Percentiles rank a stretch among this genome's conserved stretches.
Evolutionary conservation across 805 yeast genomes (phyloP).

Genomic region (Wickerhamia fluorescens): DNA sequence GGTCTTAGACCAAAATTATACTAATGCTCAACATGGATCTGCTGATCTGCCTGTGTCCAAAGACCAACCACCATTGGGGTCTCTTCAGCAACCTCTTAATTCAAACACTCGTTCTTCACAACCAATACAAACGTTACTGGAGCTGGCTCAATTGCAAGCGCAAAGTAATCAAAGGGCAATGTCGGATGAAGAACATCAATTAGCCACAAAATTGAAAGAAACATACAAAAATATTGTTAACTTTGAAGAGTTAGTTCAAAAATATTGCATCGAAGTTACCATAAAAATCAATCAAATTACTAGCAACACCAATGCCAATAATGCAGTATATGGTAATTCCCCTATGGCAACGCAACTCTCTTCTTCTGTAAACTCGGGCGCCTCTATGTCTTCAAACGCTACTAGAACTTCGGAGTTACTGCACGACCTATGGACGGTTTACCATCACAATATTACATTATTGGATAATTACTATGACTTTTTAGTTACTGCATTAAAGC

Average conservation of each 20-base stretch:
- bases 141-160: too few species aligned
- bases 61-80: too few species aligned
- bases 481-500: slow-evolving; percentile 61
- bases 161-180: slow-evolving; percentile 19
- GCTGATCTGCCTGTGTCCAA: too few species aligned
- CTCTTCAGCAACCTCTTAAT: slow-evolving; percentile 1
- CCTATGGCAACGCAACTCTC: slow-evolving; percentile 11
- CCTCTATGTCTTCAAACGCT: slow-evolving; percentile 11
- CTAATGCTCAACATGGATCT: too few species aligned
- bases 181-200: slow-evolving; percentile 56
- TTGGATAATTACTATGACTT: slow-evolving; percentile 70
- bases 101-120: slow-evolving; percentile 5
- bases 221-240: slow-evolving; percentile 65
- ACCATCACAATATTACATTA: slow-evolving; percentile 58
- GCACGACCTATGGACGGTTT: slow-evolving; percentile 64
- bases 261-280: slow-evolving; percentile 56
- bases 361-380: slow-evolving; percentile 7
- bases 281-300: slow-evolving; percentile 38
- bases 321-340: slow-evolving; percentile 8
- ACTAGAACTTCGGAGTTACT: slow-evolving; percentile 42
- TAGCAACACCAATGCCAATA: slow-evolving; percentile 29
- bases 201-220: slow-evolving; percentile 67
- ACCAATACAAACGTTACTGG: slow-evolving; percentile 3
- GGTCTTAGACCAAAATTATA: slow-evolving; percentile 11
- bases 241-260: slow-evolving; percentile 62